Evolutionary conservation across 495 filamentous ascomycete species (phyloP), one percentile per base, ranked within the genome.

Genomic region (Extremus antarcticus): DNA sequence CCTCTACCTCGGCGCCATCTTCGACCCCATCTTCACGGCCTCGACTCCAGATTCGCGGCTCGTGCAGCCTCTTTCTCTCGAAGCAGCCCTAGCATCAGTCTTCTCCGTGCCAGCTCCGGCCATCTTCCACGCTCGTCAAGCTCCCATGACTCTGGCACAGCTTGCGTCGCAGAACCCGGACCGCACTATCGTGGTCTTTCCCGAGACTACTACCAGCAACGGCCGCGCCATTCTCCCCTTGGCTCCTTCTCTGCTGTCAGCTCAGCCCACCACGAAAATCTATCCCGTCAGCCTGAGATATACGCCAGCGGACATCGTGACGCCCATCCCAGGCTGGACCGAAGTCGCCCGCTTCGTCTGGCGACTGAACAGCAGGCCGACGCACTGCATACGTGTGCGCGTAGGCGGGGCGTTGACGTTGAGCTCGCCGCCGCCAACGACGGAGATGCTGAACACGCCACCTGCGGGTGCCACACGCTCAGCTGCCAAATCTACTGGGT

Each of bases 1-100:
- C 3, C 72, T 99, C 32, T 97, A 97, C 68, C 81, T 99, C n/a
- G 88, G 91, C 45, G 89, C 89, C 25, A 88, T 98, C 63, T 98
- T 96, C 72, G 88, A 94, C 68, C 90, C 90, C 19, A 76, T 99
- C 67, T 97, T 99, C 72, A 91, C 88, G 32, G 76, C 82, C 17
- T 85, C 80, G 10, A 94, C 88, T 66, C 88, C 90, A 0, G 70
- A 74, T 58, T 83, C 81, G 0, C 78, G 79, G 29, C 78, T 82
- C 40, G 87, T 97, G 24, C 80, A 85, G 52, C 81, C 73, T 38
- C 79, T 97, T 47, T 83, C 84, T 2, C 82, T 96, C 2, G 72
- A 89, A 25, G 71, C 78, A 47, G 86, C 92, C 4, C 83, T 99
- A 43, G 76, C 82, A 2, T 66, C 68, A 0, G 80, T 86, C 0